Evolutionary conservation across 371 early-diverging fungal species (phyloP), one percentile per base, ranked within the genome.

Genomic region (Mortierella polycephala): DNA sequence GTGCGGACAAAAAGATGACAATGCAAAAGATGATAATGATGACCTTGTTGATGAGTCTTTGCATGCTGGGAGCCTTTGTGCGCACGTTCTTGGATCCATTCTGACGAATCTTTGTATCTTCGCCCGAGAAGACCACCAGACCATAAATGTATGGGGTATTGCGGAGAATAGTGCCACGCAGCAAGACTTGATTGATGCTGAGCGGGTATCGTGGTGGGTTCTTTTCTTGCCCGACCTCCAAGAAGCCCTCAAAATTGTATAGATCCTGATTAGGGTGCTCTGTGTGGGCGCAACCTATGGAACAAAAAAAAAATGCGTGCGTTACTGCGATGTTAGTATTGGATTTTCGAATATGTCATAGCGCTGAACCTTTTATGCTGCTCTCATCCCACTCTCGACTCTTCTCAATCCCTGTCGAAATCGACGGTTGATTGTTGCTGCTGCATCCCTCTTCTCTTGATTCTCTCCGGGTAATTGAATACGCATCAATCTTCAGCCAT

Each of bases 101-200:
- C 66, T 86, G 87, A 52, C 94, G 89, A 59, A 96, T 83, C 65
- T 93, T 92, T 41, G 95, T 90, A 62, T 96, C 93, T 72, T 91
- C 92, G 14, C 96, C 96, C 1, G 94, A 87, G 71, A 91, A 95
- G n/a, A 95, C 85, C 1, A 89, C 93, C 49, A 93, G 83, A 13
- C 91, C 95, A 60, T 88, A 91, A 41, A 91, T 83, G 74, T 88
- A 93, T 4, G 88, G 85, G 0, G 95, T 94, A 69, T 95, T 94
- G 58, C 94, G 86, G 53, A 96, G 85, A 65, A 90, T 87, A 2
- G 95, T 92, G 16, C 96, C 96, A 60, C 91, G 87, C 60, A 87
- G 82, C 23, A 92, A 81, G 44, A 92, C 56, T 62, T 87, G 83
- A 23, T 66, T 69, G 62, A 82, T 82, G 59, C 82, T 80, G 30